These are phyloP conservation scores for Torrubiellomyces zombiae DNA, from an alignment of 2,329 filamentous ascomycete species.

Conservation along the genomic window DNA sequence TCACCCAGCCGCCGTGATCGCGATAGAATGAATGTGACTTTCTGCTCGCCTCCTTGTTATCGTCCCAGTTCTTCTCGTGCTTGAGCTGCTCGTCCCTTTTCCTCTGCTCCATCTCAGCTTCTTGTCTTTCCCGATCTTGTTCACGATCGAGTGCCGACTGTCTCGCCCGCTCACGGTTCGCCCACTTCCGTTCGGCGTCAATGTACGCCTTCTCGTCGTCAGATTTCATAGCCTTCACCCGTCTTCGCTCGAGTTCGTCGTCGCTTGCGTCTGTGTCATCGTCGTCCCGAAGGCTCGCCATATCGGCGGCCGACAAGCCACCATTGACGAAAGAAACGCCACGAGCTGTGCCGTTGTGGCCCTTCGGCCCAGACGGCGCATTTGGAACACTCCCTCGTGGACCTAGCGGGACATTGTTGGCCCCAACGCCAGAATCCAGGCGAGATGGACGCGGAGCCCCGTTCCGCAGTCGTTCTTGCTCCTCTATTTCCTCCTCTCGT, in stretches of 20 bases:
- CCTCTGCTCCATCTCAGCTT: slow-evolving; percentile 47
- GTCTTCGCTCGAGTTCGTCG: slow-evolving; percentile 62
- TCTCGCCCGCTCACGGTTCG: slow-evolving; percentile 71
- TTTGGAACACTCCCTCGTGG: slow-evolving; percentile 39
- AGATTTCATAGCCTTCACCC: slow-evolving; percentile 50
- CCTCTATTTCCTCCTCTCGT: slow-evolving; percentile 84
- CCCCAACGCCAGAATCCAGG: no score
- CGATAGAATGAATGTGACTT: slow-evolving; percentile 72
- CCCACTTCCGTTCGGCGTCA: slow-evolving; percentile 79
- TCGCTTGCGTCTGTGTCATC: slow-evolving; percentile 82
- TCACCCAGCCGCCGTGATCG: slow-evolving; percentile 70
- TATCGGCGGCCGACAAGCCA: slow-evolving; percentile 43
- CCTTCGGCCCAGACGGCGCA: slow-evolving; percentile 50
- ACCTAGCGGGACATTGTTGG: slow-evolving; percentile 32
- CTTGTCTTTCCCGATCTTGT: slow-evolving; percentile 60
- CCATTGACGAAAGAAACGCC: slow-evolving; percentile 67
- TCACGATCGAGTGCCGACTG: slow-evolving; percentile 77
- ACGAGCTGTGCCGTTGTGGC: slow-evolving; percentile 45
- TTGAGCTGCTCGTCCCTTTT: slow-evolving; percentile 55
- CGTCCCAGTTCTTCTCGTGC: slow-evolving; percentile 58
- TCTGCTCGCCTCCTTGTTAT: slow-evolving; percentile 61
- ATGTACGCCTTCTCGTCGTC: slow-evolving; percentile 69
- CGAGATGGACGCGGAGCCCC: slow-evolving; percentile 45
- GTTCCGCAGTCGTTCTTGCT: slow-evolving; percentile 62
- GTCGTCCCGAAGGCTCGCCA: slow-evolving; percentile 50